These are phyloP conservation scores for Neonectria sp. DNA, from an alignment of 2,329 filamentous ascomycete species.

Conservation along the genomic window DNA sequence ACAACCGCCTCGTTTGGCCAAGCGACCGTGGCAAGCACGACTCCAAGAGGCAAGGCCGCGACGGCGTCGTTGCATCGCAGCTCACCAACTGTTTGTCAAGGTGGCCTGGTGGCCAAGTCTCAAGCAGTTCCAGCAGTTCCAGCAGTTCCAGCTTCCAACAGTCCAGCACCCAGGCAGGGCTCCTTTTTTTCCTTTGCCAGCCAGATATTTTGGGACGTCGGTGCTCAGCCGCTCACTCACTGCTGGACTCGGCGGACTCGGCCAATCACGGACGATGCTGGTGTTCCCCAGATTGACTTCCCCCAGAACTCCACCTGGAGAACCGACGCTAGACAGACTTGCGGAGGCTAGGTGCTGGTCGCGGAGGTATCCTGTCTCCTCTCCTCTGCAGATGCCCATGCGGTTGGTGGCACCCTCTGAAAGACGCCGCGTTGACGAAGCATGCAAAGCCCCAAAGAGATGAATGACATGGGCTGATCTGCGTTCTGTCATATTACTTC, in stretches of 20 bases:
- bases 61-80: conserved; percentile 40
- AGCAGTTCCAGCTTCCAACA: no score
- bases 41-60: conserved; percentile 29
- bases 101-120: conserved; percentile 28
- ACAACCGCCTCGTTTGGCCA: conserved; percentile 29
- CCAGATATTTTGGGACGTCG: conserved; percentile 21
- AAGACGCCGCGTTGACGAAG: conserved; percentile 10
- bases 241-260: conserved; percentile 5
- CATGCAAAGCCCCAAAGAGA: conserved; percentile 19
- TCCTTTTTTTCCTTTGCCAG: neutral
- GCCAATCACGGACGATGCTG: conserved; percentile 17
- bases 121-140: conserved; percentile 1
- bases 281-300: conserved; percentile 27
- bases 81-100: conserved; percentile 26
- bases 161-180: no score
- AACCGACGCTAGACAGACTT: conserved; percentile 2
- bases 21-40: conserved; percentile 37
- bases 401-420: conserved; percentile 8
- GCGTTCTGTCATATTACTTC: conserved; percentile 8
- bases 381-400: conserved; percentile 21
- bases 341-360: neutral
- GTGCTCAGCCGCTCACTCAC: conserved; percentile 18
- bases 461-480: neutral
- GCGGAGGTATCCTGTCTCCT: conserved; percentile 10
- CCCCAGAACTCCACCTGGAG: conserved; percentile 7